Percentiles rank a stretch among this genome's conserved stretches.
phyloP scores from a whole-genome alignment of 306 rosid genomes.

The Boehmeria nivea region DNA sequence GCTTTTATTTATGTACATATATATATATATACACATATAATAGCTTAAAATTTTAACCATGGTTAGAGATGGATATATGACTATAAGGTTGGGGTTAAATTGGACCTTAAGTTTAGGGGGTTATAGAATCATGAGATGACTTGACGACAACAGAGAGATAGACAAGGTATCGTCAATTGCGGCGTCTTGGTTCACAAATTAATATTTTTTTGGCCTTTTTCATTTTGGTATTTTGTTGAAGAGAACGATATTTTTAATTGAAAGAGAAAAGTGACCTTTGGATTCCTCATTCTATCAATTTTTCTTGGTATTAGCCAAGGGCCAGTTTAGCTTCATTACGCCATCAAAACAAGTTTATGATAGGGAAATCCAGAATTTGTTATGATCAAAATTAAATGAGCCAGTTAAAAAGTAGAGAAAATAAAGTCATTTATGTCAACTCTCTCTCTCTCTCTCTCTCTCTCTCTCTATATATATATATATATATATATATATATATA shows the following conservation, averaged over 20 bases:
- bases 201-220: background rate
- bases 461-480: too few relatives aligned
- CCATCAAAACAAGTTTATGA: too few relatives aligned
- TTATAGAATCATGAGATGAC: background rate
- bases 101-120: conserved; percentile 1
- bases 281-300: background rate
- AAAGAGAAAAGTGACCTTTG: background rate
- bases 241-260: background rate
- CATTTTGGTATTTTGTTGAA: background rate
- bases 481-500: too few relatives aligned
- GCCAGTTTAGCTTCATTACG: conserved; percentile 20
- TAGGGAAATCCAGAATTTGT: too few relatives aligned
- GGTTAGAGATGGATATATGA: too few relatives aligned
- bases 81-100: conserved; percentile 9
- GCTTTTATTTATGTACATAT: too few relatives aligned
- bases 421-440: too few relatives aligned
- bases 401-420: too few relatives aligned
- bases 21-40: too few relatives aligned
- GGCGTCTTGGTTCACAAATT: conserved; percentile 23
- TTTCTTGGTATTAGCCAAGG: conserved; percentile 15
- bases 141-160: conserved; percentile 5
- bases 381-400: too few relatives aligned
- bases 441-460: too few relatives aligned
- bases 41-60: too few relatives aligned
- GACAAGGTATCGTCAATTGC: conserved; percentile 28